Percentiles rank a stretch among this genome's conserved stretches.
These are phyloP conservation scores for Albizia julibrissin DNA, from an alignment of 306 rosid genomes.

Conservation along the genomic window DNA sequence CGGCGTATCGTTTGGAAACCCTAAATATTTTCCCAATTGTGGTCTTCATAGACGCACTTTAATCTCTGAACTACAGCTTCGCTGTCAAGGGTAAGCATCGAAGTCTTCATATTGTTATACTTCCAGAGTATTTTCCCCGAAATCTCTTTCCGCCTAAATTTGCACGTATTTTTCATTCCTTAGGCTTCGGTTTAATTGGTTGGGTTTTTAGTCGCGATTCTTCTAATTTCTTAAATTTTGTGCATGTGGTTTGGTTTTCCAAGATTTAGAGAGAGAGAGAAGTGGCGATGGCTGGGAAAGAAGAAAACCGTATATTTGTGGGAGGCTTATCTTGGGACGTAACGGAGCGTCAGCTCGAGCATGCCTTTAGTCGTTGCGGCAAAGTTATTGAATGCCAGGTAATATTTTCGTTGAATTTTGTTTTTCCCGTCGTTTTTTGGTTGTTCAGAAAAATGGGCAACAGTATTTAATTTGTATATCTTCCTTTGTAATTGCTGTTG, in stretches of 20 bases:
- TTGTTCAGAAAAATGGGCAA: slow-evolving; percentile 16
- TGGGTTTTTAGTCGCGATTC: slow-evolving; percentile 13
- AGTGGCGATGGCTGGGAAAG: slow-evolving; percentile 73
- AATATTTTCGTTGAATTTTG: slow-evolving; percentile 15
- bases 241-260: background rate
- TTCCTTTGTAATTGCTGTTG: slow-evolving; percentile 7
- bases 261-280: slow-evolving; percentile 9
- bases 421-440: background rate
- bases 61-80: background rate
- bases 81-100: slow-evolving; percentile 26
- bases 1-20: slow-evolving; percentile 47
- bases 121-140: background rate
- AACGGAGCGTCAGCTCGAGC: slow-evolving; percentile 89
- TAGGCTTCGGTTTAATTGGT: background rate
- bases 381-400: slow-evolving; percentile 86
- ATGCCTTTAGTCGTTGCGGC: slow-evolving; percentile 78
- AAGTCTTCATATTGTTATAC: background rate
- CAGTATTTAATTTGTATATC: background rate
- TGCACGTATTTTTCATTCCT: background rate
- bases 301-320: slow-evolving; percentile 84
- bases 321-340: slow-evolving; percentile 92
- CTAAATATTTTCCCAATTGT: background rate
- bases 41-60: background rate
- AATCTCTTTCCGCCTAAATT: background rate
- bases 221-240: background rate